Percentiles rank a stretch among this genome's conserved stretches.
Evolutionary conservation across 2,329 filamentous ascomycete species (phyloP).

Genomic region (Chrysosporium queenslandicum): DNA sequence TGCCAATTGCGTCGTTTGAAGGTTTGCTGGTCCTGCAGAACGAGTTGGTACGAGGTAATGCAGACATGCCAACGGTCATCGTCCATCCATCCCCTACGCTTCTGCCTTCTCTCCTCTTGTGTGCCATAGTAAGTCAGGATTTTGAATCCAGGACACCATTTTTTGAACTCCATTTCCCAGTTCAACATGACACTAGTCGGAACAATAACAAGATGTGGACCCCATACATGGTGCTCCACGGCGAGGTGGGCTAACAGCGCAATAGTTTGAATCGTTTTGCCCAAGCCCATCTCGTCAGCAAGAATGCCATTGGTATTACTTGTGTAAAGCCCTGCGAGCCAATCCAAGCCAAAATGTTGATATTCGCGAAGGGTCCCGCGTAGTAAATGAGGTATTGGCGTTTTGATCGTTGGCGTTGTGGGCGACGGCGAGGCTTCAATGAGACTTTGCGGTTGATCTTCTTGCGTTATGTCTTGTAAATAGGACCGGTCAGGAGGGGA

Average conservation of each 20-base stretch:
- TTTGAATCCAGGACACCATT: conserved; percentile 94
- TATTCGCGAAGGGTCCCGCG: conserved; percentile 88
- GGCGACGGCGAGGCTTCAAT: neutral
- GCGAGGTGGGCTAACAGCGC: conserved; percentile 85
- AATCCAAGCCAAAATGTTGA: conserved; percentile 93
- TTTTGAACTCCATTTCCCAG: conserved; percentile 99
- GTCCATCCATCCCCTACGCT: conserved; percentile 86
- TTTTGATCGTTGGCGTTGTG: conserved; percentile 40
- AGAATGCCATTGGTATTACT: conserved; percentile 93
- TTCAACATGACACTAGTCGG: conserved; percentile 98
- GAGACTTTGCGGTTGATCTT: neutral
- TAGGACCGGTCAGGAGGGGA: neutral
- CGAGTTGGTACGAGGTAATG: conserved; percentile 95
- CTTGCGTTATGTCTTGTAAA: neutral
- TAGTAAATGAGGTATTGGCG: conserved; percentile 68
- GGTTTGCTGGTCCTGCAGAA: conserved; percentile 84
- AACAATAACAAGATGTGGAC: conserved; percentile 88
- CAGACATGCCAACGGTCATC: conserved; percentile 93
- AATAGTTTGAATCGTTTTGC: conserved; percentile 97
- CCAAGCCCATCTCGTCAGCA: conserved; percentile 96
- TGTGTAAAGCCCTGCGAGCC: conserved; percentile 85
- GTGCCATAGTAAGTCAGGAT: conserved; percentile 95
- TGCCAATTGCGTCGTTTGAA: conserved; percentile 92
- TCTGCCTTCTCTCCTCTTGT: conserved; percentile 81
- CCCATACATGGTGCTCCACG: conserved; percentile 84